Evolutionary conservation across 2,329 filamentous ascomycete genomes (phyloP), one percentile per base, ranked within the genome.

Genomic region (Xylariaceae sp.): DNA sequence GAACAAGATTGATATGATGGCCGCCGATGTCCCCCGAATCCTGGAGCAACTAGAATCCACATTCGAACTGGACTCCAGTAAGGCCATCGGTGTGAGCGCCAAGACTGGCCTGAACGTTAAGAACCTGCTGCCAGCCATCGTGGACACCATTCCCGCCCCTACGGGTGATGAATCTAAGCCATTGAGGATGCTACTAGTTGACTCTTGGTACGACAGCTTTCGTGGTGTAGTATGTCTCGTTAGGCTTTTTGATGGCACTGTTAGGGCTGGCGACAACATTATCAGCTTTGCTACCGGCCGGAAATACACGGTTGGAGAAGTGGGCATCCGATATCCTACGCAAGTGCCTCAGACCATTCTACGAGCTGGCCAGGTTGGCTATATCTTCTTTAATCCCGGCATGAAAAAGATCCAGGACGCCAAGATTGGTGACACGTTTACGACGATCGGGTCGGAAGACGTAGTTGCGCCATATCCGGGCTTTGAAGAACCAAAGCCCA

Each of bases 181-280:
- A 1, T 73, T 97, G 51, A 86, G 90, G 54, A 82, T 97, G 74
- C 78, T 99, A 41, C 84, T 99, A 11, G 92, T 99, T 23, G 94
- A 99, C 73, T 97, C 92, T 18, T 99, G 94, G 94, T 99, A 99
- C 70, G 92, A 96, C 68, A 92, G 88, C 56, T 99, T 97, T 73
- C 89, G 92, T 61, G 94, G 94, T 10, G 94, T 99, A 29, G 88
- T 97, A 47, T 81, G 97, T 45, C 80, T 99, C 6, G 92, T 99
- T 10, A 82, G 94, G 9, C 79, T 99, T 15, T 99, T 99, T 65
- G 92, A 97, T 60, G 94, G 94, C 9, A 83, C 84, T 45, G 80
- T 99, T 58, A 84, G 81, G 53, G 85, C 92, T 0, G 94, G 94
- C 4, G 92, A 97, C 67, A 85, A 88, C 32, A 77, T 99, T n/a